phyloP scores from a whole-genome alignment of 1,284 basidiomycete genomes.

The Ganoderma boninense region DNA sequence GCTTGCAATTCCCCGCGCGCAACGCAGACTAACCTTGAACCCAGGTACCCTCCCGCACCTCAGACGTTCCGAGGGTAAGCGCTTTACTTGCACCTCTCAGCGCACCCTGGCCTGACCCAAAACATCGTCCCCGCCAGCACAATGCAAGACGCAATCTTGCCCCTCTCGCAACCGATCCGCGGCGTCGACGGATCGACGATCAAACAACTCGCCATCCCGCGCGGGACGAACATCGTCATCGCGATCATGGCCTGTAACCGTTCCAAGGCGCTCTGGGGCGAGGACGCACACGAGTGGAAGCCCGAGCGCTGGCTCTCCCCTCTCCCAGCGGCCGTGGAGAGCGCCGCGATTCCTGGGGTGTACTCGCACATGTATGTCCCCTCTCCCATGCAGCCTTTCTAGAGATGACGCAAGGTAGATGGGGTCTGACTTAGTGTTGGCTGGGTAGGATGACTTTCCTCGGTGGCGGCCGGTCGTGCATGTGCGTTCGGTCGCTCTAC shows the following conservation, averaged over 20 bases:
- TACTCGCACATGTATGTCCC: slow-evolving; percentile 35
- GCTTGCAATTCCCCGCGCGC: neutral
- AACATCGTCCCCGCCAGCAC: neutral
- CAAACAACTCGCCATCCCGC: slow-evolving; percentile 47
- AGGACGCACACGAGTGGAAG: slow-evolving; percentile 61
- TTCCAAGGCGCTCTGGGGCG: slow-evolving; percentile 59
- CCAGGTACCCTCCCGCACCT: slow-evolving; percentile 15
- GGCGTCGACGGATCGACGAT: slow-evolving; percentile 43
- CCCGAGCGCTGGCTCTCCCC: slow-evolving; percentile 42
- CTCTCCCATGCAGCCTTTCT: neutral
- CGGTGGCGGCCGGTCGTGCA: slow-evolving; percentile 43
- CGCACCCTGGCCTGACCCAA: neutral
- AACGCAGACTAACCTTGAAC: neutral
- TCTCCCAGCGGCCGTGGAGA: slow-evolving; percentile 27
- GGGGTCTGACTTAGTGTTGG: neutral
- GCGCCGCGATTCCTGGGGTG: slow-evolving; percentile 34
- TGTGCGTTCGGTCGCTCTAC: slow-evolving; percentile 35
- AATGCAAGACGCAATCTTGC: slow-evolving; percentile 33
- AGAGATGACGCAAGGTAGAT: too few relatives aligned
- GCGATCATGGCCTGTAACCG: slow-evolving; percentile 58
- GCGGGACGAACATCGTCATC: slow-evolving; percentile 56
- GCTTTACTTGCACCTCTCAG: neutral
- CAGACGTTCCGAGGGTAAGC: slow-evolving; percentile 18
- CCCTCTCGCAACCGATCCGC: slow-evolving; percentile 35
- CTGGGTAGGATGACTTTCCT: slow-evolving; percentile 44